Evolutionary conservation across 352 stramenopile genomes (phyloP), one percentile per base, ranked within the genome.

Genomic region (Phytophthora multivora): DNA sequence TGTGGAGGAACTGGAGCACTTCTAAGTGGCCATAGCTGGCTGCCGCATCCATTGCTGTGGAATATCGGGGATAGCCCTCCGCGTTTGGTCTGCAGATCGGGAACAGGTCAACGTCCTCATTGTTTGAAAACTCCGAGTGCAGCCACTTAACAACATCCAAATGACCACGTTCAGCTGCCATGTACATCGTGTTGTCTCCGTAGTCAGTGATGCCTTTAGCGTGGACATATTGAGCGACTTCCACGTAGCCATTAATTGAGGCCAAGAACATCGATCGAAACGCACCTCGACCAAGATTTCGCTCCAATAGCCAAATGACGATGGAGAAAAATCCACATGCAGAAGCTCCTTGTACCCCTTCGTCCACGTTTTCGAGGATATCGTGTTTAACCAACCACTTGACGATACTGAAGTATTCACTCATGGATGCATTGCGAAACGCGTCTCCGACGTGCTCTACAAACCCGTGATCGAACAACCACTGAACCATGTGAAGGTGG

Each of bases 361-460:
- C 60, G 19, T 65, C 58, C 23, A 69, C 42, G 30, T 70, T 70
- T 16, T 69, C 66, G 8, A 67, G 43, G 11, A 69, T 52, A 31
- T 55, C 13, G 10, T 67, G 53, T 19, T 60, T 26, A 42, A 71
- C 54, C 2, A 74, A 50, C 67, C 62, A 75, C 45, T 69, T 54
- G 7, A 80, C 64, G 36, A 78, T 68, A 33, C 73, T 60, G 5
- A 66, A 19, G 36, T 66, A 55, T 5, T 45, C 59, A 21, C 50
- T 63, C 39, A 73, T 71, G 5, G 71, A 68, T 16, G 71, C 59
- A 16, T 75, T 56, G 25, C 63, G 50, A 36, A 77, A 63, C 21
- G 68, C 64, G 4, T 59, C 52, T 18, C 26, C 46, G 11, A 59
- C 62, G 19, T 65, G 47, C 11, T 68, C 28, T 18, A 73, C 61